Evolutionary conservation across 129 eudicot species (phyloP).

Genomic region (Escallonia herrerae): DNA sequence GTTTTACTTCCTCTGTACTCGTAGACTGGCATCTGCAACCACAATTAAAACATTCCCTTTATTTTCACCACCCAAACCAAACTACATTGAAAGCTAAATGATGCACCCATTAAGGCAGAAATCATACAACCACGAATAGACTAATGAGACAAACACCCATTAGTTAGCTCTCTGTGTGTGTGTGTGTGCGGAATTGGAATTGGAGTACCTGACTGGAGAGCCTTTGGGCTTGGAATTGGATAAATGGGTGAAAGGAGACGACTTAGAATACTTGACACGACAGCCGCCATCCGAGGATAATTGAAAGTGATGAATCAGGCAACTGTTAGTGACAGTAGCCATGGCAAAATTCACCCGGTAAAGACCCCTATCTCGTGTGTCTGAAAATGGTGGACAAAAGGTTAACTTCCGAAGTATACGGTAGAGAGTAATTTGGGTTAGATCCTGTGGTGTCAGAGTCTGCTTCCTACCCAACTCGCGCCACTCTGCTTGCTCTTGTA

Average conservation of each 20-base stretch:
- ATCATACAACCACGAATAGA: neutral
- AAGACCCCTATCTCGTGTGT: no score
- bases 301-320: neutral
- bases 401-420: no score
- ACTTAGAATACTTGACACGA: neutral
- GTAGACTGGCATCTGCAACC: slow-evolving; percentile 75
- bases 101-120: no score
- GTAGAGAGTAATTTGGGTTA: no score
- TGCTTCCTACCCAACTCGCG: no score
- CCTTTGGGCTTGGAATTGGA: neutral
- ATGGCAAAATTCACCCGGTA: neutral
- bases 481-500: no score
- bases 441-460: no score
- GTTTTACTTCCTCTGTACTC: slow-evolving; percentile 40
- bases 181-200: neutral
- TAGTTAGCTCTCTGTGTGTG: neutral
- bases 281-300: neutral
- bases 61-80: neutral
- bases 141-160: neutral
- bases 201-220: slow-evolving; percentile 4
- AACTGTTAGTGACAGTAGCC: slow-evolving; percentile 1
- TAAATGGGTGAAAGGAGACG: neutral
- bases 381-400: no score
- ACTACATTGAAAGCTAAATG: neutral
- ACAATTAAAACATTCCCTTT: neutral